phyloP scores from a whole-genome alignment of 768 basidiomycete genomes.

The Udeniomyces megalosporus region DNA sequence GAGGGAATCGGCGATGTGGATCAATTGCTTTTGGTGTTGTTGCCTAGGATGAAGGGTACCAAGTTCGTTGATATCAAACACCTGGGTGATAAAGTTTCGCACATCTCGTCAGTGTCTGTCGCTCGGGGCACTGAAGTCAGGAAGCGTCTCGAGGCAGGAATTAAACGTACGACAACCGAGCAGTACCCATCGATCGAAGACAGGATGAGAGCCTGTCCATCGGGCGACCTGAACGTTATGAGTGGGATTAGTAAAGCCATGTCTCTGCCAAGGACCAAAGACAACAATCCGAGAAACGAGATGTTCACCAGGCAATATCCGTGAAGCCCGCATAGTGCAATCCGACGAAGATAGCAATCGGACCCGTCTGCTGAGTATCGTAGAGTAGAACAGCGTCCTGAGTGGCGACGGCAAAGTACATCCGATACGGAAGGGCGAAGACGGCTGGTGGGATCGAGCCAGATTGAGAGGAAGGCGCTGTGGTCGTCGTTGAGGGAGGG shows the following conservation, averaged over 20 bases:
- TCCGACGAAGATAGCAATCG: conserved; percentile 79
- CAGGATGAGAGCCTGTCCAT: conserved; percentile 80
- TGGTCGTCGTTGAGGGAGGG: not conserved
- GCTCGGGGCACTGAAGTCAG: not conserved
- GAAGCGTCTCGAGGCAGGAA: not conserved
- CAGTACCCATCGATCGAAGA: conserved; percentile 94
- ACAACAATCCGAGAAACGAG: not conserved
- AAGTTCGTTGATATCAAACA: conserved; percentile 65
- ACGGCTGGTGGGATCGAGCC: conserved; percentile 32
- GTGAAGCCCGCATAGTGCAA: conserved; percentile 97
- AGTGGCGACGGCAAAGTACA: conserved; percentile 88
- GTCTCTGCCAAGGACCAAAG: not conserved
- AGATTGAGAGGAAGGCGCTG: not conserved
- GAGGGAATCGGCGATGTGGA: not conserved
- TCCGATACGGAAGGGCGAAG: conserved; percentile 79
- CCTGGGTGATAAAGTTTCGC: conserved; percentile 5
- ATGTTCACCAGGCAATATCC: conserved; percentile 76
- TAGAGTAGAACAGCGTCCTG: conserved; percentile 91
- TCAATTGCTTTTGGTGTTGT: conserved; percentile 70
- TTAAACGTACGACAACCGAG: conserved; percentile 55
- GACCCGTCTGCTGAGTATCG: conserved; percentile 89
- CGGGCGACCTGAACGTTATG: conserved; percentile 59
- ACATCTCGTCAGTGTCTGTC: not conserved
- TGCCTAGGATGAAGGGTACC: conserved; percentile 75
- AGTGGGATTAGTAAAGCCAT: not conserved